Evolutionary conservation across 2,329 filamentous ascomycete species (phyloP), one percentile per base, ranked within the genome.

Genomic region (Dactylellina haptotyla): DNA sequence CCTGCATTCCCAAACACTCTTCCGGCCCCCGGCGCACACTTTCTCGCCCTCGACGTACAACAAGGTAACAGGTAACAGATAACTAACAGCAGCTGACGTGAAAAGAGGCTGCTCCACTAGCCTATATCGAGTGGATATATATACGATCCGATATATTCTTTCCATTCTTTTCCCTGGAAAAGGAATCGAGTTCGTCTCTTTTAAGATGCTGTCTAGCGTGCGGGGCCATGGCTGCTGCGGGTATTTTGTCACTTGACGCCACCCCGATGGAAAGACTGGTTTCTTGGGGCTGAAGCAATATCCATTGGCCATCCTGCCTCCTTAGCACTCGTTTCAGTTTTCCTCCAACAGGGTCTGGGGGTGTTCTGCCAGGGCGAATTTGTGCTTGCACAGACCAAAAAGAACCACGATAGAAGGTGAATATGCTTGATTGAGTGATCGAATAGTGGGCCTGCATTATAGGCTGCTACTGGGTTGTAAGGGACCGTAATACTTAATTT

Each of bases 241-340:
- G 53, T 72, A 72, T 65, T 72, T 65, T 72, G 59, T 41, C 59
- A 53, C 34, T 64, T 65, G 51, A 37, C 59, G 57, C 58, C 66
- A 63, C 66, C 62, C 51, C 41, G 32, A 25, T 34, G 23, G 28
- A 43, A 48, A 54, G 32, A 45, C 2, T 14, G 18, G 23, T 6
- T 9, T 32, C 45, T 50, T 32, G 37, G 51, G 58, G 39, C 58
- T 58, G 43, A 54, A 51, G 28, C 23, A 54, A 58, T 50, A 54
- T 69, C 64, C 34, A 61, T 71, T 62, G 57, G 54, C 54, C 57
- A 28, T 50, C 14, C 37, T 57, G 30, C 54, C 46, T 73, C 54
- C 34, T 73, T 65, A 62, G 64, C 69, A 57, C 30, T 56, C 56
- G 69, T 73, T 72, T 72, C 67, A 72, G 69, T 56, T 61, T 57